Percentiles rank a stretch among this genome's conserved stretches.
These are phyloP conservation scores for Ceratorhiza oryzae-sativae DNA, from an alignment of 1,284 basidiomycete species.

Conservation along the genomic window DNA sequence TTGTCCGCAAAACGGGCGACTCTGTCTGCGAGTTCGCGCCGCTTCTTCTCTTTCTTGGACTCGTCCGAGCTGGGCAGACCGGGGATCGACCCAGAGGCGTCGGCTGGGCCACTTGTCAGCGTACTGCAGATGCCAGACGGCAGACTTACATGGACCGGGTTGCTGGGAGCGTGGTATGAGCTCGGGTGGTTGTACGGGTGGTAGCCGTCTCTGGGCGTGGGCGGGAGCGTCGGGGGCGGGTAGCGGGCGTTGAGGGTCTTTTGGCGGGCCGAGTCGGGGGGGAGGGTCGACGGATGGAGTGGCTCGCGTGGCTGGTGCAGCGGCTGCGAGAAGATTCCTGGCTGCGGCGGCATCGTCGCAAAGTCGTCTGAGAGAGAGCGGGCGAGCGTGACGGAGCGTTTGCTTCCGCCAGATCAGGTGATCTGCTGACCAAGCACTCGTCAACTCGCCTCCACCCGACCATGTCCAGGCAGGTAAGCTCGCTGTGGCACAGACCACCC, in stretches of 20 bases:
- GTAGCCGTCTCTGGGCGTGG: conserved; percentile 15
- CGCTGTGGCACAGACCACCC: background rate
- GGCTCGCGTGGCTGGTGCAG: conserved; percentile 4
- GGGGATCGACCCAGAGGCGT: conserved; percentile 18
- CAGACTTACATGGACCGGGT: conserved; percentile 27
- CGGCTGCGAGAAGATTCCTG: conserved; percentile 26
- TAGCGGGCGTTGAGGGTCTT: conserved; percentile 29
- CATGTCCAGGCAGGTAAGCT: conserved; percentile 36
- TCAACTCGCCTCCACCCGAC: conserved; percentile 28
- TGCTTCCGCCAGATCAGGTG: conserved; percentile 32
- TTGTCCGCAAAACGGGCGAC: conserved; percentile 65
- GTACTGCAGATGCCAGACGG: background rate
- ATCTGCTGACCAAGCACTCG: conserved; percentile 11
- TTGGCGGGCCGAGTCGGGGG: conserved; percentile 26
- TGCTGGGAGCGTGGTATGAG: background rate
- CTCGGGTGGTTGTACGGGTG: background rate
- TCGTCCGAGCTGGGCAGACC: conserved; percentile 50
- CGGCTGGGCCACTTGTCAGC: conserved; percentile 22
- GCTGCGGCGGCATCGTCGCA: conserved; percentile 24
- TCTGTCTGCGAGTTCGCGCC: conserved; percentile 70
- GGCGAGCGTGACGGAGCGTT: background rate
- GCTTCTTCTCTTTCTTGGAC: conserved; percentile 64
- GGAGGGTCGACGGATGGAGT: conserved; percentile 34
- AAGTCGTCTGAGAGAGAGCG: background rate
- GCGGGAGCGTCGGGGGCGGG: conserved; percentile 3